Conservation (phyloP, 441 rosid genomes). For the Flueggea neowawraea region DNA sequence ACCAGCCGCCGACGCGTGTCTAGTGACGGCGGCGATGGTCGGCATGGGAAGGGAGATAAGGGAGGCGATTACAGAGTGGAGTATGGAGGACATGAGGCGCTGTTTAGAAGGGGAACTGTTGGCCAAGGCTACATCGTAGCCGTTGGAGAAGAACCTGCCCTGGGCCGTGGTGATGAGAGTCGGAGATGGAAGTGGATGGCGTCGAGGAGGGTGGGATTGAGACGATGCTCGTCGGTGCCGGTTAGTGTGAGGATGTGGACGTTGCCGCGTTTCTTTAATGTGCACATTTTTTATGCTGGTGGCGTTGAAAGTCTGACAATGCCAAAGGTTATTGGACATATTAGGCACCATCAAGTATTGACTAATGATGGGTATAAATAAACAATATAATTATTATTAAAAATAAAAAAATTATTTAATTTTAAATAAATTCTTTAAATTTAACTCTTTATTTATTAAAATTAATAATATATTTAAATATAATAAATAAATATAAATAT, state of each 20-base stretch:
- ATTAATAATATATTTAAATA: too few relatives aligned
- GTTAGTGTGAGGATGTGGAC: conserved; percentile 39
- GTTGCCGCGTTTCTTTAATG: conserved; percentile 41
- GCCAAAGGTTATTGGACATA: too few relatives aligned
- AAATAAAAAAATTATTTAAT: too few relatives aligned
- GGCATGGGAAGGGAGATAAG: conserved; percentile 76
- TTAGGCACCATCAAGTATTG: too few relatives aligned
- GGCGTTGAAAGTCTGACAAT: too few relatives aligned
- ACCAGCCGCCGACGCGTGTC: conserved; percentile 75
- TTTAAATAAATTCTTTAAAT: too few relatives aligned
- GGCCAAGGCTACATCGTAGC: conserved; percentile 57
- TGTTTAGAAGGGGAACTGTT: conserved; percentile 4
- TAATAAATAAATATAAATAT: too few relatives aligned
- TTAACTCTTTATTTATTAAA: too few relatives aligned
- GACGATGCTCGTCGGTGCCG: conserved; percentile 54
- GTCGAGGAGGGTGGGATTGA: conserved; percentile 43
- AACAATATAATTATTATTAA: too few relatives aligned
- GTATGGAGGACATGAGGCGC: conserved; percentile 32
- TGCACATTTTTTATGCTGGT: conserved; percentile 27
- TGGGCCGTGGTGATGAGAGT: conserved; percentile 59
- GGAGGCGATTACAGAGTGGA: conserved; percentile 36
- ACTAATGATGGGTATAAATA: too few relatives aligned
- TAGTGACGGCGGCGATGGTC: conserved; percentile 65
- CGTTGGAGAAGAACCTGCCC: conserved; percentile 78
- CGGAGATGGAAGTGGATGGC: conserved; percentile 34